A percentile compares a stretch with the other conserved stretches of the same genome.
Evolutionary conservation across 1,284 basidiomycete species (phyloP).

Genomic region (Trametes pubescens): DNA sequence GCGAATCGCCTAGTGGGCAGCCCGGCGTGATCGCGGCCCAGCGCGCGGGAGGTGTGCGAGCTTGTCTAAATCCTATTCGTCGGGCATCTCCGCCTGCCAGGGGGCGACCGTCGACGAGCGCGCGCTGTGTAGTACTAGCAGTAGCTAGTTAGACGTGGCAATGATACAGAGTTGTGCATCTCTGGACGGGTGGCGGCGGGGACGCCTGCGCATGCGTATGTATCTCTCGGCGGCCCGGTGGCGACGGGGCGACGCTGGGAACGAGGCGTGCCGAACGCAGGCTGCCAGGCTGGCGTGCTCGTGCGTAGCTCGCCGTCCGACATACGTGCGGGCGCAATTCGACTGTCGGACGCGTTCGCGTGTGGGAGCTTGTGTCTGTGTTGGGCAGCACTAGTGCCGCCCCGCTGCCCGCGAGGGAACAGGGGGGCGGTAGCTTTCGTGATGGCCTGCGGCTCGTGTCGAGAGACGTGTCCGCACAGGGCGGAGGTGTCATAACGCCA

Average conservation of each 20-base stretch:
- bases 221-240: constrained; percentile 4
- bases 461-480: no score
- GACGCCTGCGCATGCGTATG: not conserved
- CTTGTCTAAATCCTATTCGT: constrained; percentile 16
- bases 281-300: not conserved
- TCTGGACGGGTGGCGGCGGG: not conserved
- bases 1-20: not conserved
- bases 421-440: constrained; percentile 10
- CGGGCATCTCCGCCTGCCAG: constrained; percentile 8
- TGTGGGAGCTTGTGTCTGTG: not conserved
- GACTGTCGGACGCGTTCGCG: not conserved
- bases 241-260: not conserved
- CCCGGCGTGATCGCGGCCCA: not conserved
- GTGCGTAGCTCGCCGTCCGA: not conserved
- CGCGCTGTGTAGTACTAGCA: not conserved
- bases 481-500: not conserved
- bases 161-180: not conserved
- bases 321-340: not conserved
- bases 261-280: not conserved
- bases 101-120: not conserved
- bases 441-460: not conserved
- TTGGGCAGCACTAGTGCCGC: not conserved
- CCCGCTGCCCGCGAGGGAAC: not conserved
- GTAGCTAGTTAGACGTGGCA: constrained; percentile 1
- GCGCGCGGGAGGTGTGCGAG: constrained; percentile 11